These are phyloP conservation scores for Escallonia herrerae DNA, from an alignment of 129 eudicot species.

Conservation along the genomic window DNA sequence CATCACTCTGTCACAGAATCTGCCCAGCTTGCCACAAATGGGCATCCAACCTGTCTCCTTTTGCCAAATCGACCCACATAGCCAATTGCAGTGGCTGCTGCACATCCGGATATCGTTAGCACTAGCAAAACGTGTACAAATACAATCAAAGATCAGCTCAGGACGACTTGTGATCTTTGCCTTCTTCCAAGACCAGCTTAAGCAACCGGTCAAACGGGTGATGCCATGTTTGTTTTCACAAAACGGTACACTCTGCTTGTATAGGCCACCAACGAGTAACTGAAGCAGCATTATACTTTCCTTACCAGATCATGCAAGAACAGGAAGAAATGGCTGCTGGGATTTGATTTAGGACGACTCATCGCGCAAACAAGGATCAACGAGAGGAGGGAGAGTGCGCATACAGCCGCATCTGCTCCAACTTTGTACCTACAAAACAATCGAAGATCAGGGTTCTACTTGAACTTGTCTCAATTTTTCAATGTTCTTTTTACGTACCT, in stretches of 20 bases:
- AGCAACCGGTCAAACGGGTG: too few species aligned
- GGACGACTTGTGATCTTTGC: too few species aligned
- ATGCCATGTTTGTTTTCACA: too few species aligned
- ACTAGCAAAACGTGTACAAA: too few species aligned
- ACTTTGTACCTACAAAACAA: conserved; percentile 15
- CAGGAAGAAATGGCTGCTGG: conserved; percentile 13
- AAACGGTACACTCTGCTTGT: too few species aligned
- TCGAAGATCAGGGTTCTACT: background rate
- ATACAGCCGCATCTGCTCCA: conserved; percentile 8
- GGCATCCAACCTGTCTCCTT: conserved; percentile 20
- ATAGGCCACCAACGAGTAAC: too few species aligned
- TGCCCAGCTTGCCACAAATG: conserved; percentile 15
- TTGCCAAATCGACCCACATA: too few species aligned
- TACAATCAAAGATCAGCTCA: too few species aligned
- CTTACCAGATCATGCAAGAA: conserved; percentile 26
- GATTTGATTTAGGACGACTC: conserved; percentile 8
- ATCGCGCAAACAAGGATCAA: conserved; percentile 5
- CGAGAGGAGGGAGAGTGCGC: conserved; percentile 10
- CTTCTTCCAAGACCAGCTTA: too few species aligned
- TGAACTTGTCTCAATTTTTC: too few species aligned
- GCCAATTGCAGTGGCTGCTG: too few species aligned
- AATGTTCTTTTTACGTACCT: background rate
- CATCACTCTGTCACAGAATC: conserved; percentile 17
- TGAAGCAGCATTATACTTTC: background rate
- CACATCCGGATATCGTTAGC: too few species aligned